Percentiles rank a stretch among this genome's conserved stretches.
These are phyloP conservation scores for Simmondsia chinensis DNA, from an alignment of 148 eudicot species.

Conservation along the genomic window DNA sequence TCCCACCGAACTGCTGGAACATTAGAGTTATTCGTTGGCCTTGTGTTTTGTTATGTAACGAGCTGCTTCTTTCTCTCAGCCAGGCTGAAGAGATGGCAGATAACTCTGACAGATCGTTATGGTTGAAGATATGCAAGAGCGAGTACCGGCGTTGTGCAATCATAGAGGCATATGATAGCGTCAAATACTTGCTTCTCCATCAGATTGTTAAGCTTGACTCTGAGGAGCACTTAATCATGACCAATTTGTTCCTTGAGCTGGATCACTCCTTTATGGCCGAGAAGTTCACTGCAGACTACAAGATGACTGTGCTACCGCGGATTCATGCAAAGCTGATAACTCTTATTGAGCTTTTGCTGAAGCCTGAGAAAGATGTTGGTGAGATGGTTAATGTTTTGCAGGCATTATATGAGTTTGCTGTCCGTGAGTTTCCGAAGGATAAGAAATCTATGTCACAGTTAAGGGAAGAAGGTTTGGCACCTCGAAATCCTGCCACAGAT, in stretches of 20 bases:
- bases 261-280: constrained; percentile 31
- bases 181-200: constrained; percentile 47
- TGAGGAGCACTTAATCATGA: constrained; percentile 55
- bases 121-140: constrained; percentile 64
- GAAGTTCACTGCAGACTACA: constrained; percentile 45
- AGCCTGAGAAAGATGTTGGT: constrained; percentile 32
- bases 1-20: constrained; percentile 77
- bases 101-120: constrained; percentile 44
- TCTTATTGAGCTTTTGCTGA: constrained; percentile 51
- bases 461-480: constrained; percentile 55
- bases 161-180: constrained; percentile 75
- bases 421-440: constrained; percentile 50
- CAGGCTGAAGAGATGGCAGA: constrained; percentile 54
- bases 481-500: constrained; percentile 24
- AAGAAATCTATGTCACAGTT: constrained; percentile 35
- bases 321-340: constrained; percentile 47
- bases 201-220: constrained; percentile 41
- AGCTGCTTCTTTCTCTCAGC: constrained; percentile 72
- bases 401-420: constrained; percentile 64
- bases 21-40: constrained; percentile 96
- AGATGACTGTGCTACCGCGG: constrained; percentile 29
- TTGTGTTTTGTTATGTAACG: constrained; percentile 73
- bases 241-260: constrained; percentile 49
- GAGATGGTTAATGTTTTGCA: constrained; percentile 57
- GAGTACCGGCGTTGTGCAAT: constrained; percentile 90